Percentiles rank a stretch among this genome's conserved stretches.
Evolutionary conservation across 129 eudicot species (phyloP).

Genomic region (Chrysanthemum makinoi): DNA sequence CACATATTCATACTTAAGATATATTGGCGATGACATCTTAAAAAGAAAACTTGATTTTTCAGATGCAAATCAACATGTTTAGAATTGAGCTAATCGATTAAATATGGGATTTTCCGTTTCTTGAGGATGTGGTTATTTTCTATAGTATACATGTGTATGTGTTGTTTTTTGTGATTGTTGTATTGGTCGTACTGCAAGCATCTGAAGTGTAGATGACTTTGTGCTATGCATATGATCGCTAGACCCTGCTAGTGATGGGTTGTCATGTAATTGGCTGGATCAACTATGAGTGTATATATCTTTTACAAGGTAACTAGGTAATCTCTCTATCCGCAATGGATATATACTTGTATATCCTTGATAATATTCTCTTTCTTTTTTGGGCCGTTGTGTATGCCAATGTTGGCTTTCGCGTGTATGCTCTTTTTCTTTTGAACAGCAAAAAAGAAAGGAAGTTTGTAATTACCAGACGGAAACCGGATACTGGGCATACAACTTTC

Average conservation of each 20-base stretch:
- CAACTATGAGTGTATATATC: not conserved
- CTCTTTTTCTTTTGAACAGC: not conserved
- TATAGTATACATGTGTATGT: not conserved
- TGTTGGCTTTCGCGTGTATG: not conserved
- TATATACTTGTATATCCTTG: not conserved
- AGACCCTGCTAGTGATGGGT: not conserved
- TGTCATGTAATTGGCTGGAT: not conserved
- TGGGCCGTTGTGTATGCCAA: not conserved
- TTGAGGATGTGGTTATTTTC: not conserved
- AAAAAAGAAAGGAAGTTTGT: conserved; percentile 1
- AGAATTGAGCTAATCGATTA: not conserved
- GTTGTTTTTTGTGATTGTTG: not conserved
- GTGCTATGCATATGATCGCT: not conserved
- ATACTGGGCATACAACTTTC: not conserved
- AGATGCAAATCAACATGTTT: too few relatives aligned
- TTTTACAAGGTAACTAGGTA: not conserved
- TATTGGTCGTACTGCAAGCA: not conserved
- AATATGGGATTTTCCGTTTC: not conserved
- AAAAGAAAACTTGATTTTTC: too few relatives aligned
- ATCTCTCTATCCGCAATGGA: not conserved
- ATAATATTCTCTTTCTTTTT: not conserved
- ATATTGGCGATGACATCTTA: too few relatives aligned
- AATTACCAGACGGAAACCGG: not conserved
- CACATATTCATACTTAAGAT: too few relatives aligned
- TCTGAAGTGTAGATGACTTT: not conserved